Evolutionary conservation across 2,329 filamentous ascomycete species (phyloP), one percentile per base, ranked within the genome.

Genomic region (Rugonectria rugulosa): DNA sequence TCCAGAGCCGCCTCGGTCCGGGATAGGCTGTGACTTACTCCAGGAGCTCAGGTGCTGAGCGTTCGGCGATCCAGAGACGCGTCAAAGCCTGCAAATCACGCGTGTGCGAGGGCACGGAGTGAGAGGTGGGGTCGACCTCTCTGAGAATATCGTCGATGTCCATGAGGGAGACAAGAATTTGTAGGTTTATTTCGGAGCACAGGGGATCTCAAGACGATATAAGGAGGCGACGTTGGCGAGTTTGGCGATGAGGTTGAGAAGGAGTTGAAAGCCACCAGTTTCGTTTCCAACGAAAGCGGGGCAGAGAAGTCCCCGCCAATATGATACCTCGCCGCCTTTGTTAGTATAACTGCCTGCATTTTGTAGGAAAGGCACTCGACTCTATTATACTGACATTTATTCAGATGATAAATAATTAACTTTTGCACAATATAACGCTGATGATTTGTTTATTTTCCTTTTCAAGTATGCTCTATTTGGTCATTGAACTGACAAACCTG

Each of bases 11-110:
- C 31, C 6, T 3, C 8, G 8, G 19, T n/a, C 19, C 36, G 20
- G 2, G 8, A 2, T 37, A 9, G 3, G 3, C 8, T n/a, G 27
- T 19, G 6, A 65, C 79, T 75, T 87, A 98, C 75, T 88, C 85
- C 32, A 98, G 79, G n/a, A 99, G 81, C 74, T 97, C 93, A 3
- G 94, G 92, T 38, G 92, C 88, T 53, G 89, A 91, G 65, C 95
- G 87, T 75, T 99, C 96, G 37, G 94, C 91, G 38, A 97, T 86
- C 94, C 94, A 99, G 67, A 88, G 89, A 68, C 94, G 89, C 65
- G 94, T 97, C 65, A 99, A 79, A 48, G 90, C 86, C 73, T 97
- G 92, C 64, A 98, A 82, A 75, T 98, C 94, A 68, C 87, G 82
- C 36, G 82, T 87, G 65, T 86, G 83, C 46, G 77, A 75, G 3